Percentiles rank a stretch among this genome's conserved stretches.
These are phyloP conservation scores for Tylopilus rubrobrunneus DNA, from an alignment of 768 basidiomycete species.

Conservation along the genomic window DNA sequence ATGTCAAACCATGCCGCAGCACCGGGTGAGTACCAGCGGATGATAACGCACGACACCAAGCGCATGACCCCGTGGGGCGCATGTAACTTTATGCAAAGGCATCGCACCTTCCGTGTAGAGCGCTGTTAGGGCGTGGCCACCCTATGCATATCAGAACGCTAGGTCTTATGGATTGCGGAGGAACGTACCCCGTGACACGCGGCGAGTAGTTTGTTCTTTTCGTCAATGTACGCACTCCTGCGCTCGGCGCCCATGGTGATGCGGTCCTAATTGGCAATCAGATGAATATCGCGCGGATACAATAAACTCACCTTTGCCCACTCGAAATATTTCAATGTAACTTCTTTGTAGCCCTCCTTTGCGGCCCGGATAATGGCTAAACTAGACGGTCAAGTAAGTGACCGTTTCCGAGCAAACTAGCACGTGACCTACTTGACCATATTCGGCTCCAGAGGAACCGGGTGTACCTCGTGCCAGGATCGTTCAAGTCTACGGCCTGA, in stretches of 20 bases:
- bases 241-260: constrained; percentile 97
- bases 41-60: constrained; percentile 68
- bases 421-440: constrained; percentile 78
- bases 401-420: background rate
- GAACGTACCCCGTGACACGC: constrained; percentile 88
- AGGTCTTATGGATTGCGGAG: background rate
- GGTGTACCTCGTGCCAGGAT: constrained; percentile 91
- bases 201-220: constrained; percentile 81
- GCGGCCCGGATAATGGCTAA: constrained; percentile 95
- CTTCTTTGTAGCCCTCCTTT: constrained; percentile 71
- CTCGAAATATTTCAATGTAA: constrained; percentile 83
- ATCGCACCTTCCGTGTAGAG: constrained; percentile 93
- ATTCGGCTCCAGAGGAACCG: constrained; percentile 94
- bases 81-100: constrained; percentile 97
- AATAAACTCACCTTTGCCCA: constrained; percentile 80
- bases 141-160: constrained; percentile 39
- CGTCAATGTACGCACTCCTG: constrained; percentile 83
- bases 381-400: constrained; percentile 30
- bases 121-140: constrained; percentile 92
- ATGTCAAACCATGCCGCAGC: constrained; percentile 32
- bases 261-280: constrained; percentile 56
- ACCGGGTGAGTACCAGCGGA: constrained; percentile 11
- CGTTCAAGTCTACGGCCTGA: too few relatives aligned
- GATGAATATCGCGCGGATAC: background rate
- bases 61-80: constrained; percentile 92